Evolutionary conservation across 441 rosid genomes (phyloP).

Genomic region (Gossypium lobatum): DNA sequence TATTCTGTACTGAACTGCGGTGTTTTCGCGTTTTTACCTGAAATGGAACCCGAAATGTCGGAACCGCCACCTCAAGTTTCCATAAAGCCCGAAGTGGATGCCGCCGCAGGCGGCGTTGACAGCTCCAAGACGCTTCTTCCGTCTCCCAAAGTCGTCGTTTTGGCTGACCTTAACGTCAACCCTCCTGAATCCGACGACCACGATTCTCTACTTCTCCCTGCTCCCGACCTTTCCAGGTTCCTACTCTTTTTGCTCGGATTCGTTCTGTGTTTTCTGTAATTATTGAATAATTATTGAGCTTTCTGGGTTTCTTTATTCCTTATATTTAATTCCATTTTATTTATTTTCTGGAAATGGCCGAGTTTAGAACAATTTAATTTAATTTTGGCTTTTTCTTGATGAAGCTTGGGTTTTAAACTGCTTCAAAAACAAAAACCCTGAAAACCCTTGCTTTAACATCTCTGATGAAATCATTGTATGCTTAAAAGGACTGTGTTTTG

Average conservation of each 20-base stretch:
- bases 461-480: background rate
- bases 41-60: slow-evolving; percentile 22
- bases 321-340: background rate
- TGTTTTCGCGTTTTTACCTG: background rate
- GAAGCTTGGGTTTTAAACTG: background rate
- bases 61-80: slow-evolving; percentile 14
- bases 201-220: slow-evolving; percentile 30
- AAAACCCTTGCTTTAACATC: slow-evolving; percentile 5
- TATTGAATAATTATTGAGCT: background rate
- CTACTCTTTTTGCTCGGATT: background rate
- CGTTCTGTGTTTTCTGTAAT: background rate
- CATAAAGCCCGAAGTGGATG: slow-evolving; percentile 41
- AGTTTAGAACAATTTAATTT: background rate
- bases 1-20: background rate
- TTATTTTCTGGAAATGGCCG: background rate
- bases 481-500: background rate
- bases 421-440: background rate
- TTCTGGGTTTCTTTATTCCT: background rate
- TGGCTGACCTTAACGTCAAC: slow-evolving; percentile 88
- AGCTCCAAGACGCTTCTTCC: slow-evolving; percentile 27
- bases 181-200: slow-evolving; percentile 71
- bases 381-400: background rate
- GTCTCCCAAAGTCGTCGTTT: slow-evolving; percentile 48
- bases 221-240: slow-evolving; percentile 40
- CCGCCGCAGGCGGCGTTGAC: slow-evolving; percentile 14